Conservation (phyloP, 345 rosid genomes). For the Combretum micranthum region DNA sequence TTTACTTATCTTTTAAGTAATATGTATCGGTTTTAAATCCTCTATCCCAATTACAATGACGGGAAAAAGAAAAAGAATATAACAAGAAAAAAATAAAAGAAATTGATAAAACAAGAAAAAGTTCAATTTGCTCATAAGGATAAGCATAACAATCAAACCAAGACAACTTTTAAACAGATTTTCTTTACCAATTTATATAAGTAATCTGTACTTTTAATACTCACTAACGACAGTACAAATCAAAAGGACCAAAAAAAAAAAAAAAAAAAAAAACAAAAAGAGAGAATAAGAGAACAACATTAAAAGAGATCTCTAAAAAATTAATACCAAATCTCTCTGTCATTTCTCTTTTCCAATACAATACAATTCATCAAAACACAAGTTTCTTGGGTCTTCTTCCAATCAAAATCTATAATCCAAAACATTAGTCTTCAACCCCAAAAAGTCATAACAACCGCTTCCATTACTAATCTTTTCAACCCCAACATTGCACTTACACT, state of each 20-base stretch:
- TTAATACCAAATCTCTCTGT: slow-evolving; percentile 11
- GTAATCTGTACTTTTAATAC: no score
- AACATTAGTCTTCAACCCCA: slow-evolving; percentile 54
- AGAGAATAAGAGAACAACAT: background rate
- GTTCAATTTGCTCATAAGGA: no score
- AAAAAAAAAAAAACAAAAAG: background rate
- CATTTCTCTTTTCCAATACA: slow-evolving; percentile 8
- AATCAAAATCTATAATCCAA: slow-evolving; percentile 3
- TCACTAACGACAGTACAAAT: slow-evolving; percentile 8
- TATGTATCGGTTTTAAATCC: no score
- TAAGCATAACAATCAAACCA: no score
- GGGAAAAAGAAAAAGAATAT: no score
- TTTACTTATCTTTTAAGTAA: no score
- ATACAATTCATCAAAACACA: slow-evolving; percentile 10
- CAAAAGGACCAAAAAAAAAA: slow-evolving; percentile 1
- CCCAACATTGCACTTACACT: slow-evolving; percentile 35
- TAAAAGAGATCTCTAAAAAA: slow-evolving; percentile 15
- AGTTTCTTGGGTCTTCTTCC: slow-evolving; percentile 48
- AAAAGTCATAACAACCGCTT: slow-evolving; percentile 56
- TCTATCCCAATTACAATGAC: no score
- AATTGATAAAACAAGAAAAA: background rate
- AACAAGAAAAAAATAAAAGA: background rate
- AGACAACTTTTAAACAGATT: no score
- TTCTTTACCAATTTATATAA: no score
- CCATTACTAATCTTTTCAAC: slow-evolving; percentile 12